phyloP scores from a whole-genome alignment of 1,139 yeast genomes.

The Taphrina wiesneri region DNA sequence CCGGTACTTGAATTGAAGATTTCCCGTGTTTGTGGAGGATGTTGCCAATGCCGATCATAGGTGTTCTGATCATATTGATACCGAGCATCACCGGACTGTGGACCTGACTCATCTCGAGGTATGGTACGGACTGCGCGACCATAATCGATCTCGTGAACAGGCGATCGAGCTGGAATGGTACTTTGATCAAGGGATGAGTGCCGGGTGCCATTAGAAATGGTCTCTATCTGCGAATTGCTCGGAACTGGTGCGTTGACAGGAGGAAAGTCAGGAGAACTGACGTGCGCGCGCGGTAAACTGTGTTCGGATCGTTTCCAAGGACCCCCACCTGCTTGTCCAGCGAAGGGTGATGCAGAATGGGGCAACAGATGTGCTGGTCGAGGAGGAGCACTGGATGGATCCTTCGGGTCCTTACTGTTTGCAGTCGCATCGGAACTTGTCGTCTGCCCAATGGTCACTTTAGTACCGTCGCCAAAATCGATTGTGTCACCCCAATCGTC shows the following conservation, averaged over 20 bases:
- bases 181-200: neutral
- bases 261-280: constrained; percentile 11
- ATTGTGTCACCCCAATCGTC: constrained; percentile 43
- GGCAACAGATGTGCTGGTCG: neutral
- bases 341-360: neutral
- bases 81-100: constrained; percentile 17
- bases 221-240: neutral
- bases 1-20: constrained; percentile 34
- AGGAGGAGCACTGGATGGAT: neutral
- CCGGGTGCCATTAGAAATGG: neutral
- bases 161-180: neutral
- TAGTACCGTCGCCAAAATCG: constrained; percentile 43
- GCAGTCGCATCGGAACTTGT: neutral
- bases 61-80: constrained; percentile 31
- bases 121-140: neutral
- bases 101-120: neutral
- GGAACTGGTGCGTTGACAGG: constrained; percentile 4
- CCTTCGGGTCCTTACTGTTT: neutral
- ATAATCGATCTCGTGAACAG: neutral
- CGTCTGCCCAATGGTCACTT: constrained; percentile 39
- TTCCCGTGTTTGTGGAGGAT: constrained; percentile 27
- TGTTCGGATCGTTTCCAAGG: constrained; percentile 23
- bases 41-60: constrained; percentile 33
- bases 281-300: neutral
- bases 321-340: neutral